Evolutionary conservation across 2,329 filamentous ascomycete species (phyloP).

Genomic region (Claviceps digitariae): DNA sequence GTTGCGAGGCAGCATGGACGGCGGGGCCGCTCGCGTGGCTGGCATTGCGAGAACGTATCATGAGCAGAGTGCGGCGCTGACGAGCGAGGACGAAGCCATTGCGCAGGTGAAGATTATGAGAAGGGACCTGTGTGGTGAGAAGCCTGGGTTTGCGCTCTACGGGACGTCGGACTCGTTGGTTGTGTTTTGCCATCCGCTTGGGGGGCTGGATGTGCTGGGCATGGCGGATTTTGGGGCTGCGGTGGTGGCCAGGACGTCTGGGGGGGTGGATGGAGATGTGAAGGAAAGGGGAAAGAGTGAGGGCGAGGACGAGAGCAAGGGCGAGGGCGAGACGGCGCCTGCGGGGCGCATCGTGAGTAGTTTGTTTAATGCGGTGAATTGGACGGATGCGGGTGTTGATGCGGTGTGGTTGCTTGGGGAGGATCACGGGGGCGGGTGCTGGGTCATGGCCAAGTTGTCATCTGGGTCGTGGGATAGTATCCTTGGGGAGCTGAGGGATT

Average conservation of each 20-base stretch:
- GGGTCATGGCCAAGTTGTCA: slow-evolving; percentile 3
- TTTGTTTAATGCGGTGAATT: not conserved
- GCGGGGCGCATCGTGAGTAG: not conserved
- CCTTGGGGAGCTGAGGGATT: not conserved
- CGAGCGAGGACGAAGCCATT: not conserved
- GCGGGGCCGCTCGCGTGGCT: slow-evolving; percentile 11
- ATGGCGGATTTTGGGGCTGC: slow-evolving; percentile 4
- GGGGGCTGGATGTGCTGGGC: not conserved
- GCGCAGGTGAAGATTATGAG: not conserved
- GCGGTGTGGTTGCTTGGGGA: not conserved
- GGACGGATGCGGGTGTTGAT: slow-evolving; percentile 2
- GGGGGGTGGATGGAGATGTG: not conserved
- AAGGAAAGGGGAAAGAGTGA: not conserved
- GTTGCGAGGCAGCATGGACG: slow-evolving; percentile 7
- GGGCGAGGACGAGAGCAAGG: not conserved
- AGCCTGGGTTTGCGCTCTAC: not conserved
- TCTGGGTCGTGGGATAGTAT: not conserved
- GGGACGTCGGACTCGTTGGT: slow-evolving; percentile 1
- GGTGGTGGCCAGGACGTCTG: not conserved
- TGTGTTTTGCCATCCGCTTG: slow-evolving; percentile 1
- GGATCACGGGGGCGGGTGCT: not conserved
- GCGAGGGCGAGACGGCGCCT: not conserved
- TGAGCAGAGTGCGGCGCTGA: not conserved
- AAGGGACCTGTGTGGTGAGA: not conserved
- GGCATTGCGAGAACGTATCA: slow-evolving; percentile 11